These are phyloP conservation scores for Vitis cinerea DNA, from an alignment of 164 flowering plant species.

Conservation along the genomic window DNA sequence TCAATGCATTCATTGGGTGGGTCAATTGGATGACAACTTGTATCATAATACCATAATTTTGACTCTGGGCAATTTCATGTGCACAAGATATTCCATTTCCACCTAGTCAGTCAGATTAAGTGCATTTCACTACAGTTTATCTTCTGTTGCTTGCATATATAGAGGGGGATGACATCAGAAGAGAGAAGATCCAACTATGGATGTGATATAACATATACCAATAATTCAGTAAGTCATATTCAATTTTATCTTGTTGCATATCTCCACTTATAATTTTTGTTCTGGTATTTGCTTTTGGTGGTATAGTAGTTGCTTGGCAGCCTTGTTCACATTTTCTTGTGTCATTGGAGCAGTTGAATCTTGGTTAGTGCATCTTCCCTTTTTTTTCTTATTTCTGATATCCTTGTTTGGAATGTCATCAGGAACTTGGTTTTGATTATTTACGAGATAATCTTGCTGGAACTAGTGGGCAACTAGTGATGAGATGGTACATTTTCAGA, in stretches of 20 bases:
- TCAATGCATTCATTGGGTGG: not conserved
- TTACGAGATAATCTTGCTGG: conserved; percentile 89
- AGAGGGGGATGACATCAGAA: conserved; percentile 81
- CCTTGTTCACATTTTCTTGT: not conserved
- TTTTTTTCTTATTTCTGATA: conserved; percentile 5
- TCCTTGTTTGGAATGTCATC: conserved; percentile 18
- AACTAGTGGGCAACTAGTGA: conserved; percentile 75
- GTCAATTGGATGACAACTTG: conserved; percentile 1
- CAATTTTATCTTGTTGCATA: not conserved
- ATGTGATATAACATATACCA: conserved; percentile 96
- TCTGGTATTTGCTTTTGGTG: not conserved
- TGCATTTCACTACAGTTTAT: conserved; percentile 4
- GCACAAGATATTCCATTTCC: no score
- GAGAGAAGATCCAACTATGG: conserved; percentile 76
- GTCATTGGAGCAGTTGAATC: not conserved
- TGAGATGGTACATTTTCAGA: conserved; percentile 76
- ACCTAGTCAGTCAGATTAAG: no score
- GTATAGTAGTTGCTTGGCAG: not conserved
- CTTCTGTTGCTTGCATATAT: conserved; percentile 23
- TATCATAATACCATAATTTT: not conserved
- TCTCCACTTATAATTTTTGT: not conserved
- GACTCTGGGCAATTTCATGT: not conserved
- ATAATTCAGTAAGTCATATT: conserved; percentile 72
- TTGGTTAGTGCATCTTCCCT: not conserved
- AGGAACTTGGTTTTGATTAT: conserved; percentile 99